phyloP scores from a whole-genome alignment of 1,284 basidiomycete genomes.

The Irpex rosettiformis region DNA sequence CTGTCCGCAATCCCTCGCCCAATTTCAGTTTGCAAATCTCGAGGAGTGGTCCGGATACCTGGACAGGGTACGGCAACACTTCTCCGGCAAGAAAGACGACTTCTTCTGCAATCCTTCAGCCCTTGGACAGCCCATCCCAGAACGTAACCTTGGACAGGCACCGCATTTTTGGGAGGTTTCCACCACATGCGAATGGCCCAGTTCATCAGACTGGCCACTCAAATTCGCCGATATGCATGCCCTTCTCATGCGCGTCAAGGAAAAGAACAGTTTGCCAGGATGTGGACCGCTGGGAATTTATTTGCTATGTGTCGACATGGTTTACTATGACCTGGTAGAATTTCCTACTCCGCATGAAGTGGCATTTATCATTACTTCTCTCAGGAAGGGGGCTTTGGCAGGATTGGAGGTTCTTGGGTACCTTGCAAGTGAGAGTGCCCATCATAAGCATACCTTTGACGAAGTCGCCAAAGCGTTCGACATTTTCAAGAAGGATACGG shows the following conservation, averaged over 20 bases:
- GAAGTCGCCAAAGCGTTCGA: too few relatives aligned
- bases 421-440: too few relatives aligned
- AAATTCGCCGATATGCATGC: neutral
- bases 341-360: too few relatives aligned
- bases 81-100: neutral
- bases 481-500: too few relatives aligned
- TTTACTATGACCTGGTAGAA: neutral
- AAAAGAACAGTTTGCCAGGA: neutral
- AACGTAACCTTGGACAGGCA: neutral
- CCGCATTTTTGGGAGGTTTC: neutral
- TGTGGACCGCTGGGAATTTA: neutral
- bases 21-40: neutral
- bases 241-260: neutral
- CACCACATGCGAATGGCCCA: neutral
- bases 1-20: neutral
- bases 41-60: neutral
- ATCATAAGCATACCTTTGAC: too few relatives aligned
- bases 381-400: too few relatives aligned
- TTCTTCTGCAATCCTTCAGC: neutral
- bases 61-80: neutral
- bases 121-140: neutral
- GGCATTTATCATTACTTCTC: too few relatives aligned
- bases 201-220: neutral
- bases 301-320: neutral
- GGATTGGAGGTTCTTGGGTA: too few relatives aligned